Evolutionary conservation across 148 eudicot species (phyloP), one percentile per base, ranked within the genome.

Genomic region (Hydrangea macrophylla): DNA sequence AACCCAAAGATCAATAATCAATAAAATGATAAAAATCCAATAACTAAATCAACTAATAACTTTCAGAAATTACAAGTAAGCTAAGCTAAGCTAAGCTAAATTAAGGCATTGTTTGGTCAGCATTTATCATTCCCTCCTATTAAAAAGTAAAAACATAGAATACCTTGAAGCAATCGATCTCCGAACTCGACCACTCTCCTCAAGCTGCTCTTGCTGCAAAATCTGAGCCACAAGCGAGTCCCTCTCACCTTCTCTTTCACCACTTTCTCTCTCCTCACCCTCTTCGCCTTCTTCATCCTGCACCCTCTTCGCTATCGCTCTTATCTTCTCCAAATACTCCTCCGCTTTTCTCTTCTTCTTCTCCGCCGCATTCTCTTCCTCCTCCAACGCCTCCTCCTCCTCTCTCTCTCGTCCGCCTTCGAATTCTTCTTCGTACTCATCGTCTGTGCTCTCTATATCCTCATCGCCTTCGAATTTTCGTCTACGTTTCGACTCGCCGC

Each of bases 161-260:
- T 75, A 93, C 98, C 86, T 86, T 0, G 89, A 79, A 81, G 97
- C 97, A 45, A 94, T 78, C 5, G 77, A 67, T 73, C 84, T 76
- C 1, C 97, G 79, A 50, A 73, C 70, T 2, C 97, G 88, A 1
- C 99, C 99, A 30, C 93, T 95, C 12, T 91, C 97, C 53, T 90
- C 97, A 9, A 91, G 78, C 70, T 95, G 97, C 72, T 91, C 78
- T 51, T 89, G 80, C 76, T 75, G 76, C 84, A 95, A 81, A 63
- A 74, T 79, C 71, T 84, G 70, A 0, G 81, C 89, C 50, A 89
- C 85, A 23, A 64, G 78, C 2, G 97, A 77, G 72, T 94, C 96
- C 58, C 86, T 85, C 48, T 72, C 70, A 5, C 81, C 88, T 37
- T 70, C 88, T 45, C 64, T 76, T 42, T 75, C 95, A 25, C 69